Conservation (phyloP, 2,329 filamentous ascomycete species). For the Hyphodiscus sp. region DNA sequence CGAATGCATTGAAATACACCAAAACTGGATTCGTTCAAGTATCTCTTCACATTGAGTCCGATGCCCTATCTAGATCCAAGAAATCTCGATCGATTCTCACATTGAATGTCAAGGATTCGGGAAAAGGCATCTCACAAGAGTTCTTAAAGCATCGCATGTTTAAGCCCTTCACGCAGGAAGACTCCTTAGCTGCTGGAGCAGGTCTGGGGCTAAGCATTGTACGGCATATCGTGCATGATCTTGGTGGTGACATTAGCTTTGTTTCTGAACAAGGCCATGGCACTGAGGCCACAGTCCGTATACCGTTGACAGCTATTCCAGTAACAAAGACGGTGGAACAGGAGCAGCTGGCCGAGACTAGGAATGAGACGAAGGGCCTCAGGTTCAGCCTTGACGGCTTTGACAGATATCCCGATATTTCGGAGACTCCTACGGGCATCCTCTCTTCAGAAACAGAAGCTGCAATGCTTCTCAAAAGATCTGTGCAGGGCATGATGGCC, state of each 20-base stretch:
- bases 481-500: constrained; percentile 13
- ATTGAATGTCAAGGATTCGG: constrained; percentile 53
- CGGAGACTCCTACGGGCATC: constrained; percentile 27
- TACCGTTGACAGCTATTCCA: constrained; percentile 17
- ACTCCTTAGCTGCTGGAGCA: constrained; percentile 51
- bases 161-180: constrained; percentile 57
- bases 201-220: constrained; percentile 60
- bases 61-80: constrained; percentile 11
- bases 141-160: constrained; percentile 55
- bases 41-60: constrained; percentile 28
- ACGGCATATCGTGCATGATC: constrained; percentile 49
- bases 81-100: constrained; percentile 18
- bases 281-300: constrained; percentile 39
- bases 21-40: constrained; percentile 44
- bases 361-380: constrained; percentile 12
- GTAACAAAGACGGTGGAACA: background rate
- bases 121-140: constrained; percentile 55
- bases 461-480: constrained; percentile 22
- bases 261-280: constrained; percentile 46
- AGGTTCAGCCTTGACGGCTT: constrained; percentile 23
- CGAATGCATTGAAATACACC: constrained; percentile 58
- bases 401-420: constrained; percentile 26
- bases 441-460: constrained; percentile 22
- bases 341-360: constrained; percentile 8
- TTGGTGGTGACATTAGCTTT: constrained; percentile 54